Evolutionary conservation across 768 basidiomycete species (phyloP).

Genomic region (Mycena crocata): DNA sequence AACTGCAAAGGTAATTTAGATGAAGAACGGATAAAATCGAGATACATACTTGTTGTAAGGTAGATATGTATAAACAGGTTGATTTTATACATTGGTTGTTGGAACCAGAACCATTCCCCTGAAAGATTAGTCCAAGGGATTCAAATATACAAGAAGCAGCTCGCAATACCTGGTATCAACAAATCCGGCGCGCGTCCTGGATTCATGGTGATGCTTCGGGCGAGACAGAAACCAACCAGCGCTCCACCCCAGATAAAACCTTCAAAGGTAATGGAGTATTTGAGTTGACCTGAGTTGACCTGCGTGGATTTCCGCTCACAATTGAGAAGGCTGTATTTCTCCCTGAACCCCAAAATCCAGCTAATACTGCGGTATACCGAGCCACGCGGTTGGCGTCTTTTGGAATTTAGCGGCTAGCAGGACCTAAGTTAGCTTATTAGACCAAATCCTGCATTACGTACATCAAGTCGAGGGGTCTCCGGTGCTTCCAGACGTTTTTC

Average conservation of each 20-base stretch:
- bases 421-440: no score
- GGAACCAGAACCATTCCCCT: constrained; percentile 45
- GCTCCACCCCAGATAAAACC: constrained; percentile 43
- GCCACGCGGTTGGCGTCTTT: not conserved
- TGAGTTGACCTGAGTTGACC: no score
- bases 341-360: constrained; percentile 41
- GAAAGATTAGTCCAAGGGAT: not conserved
- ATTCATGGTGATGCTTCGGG: constrained; percentile 35
- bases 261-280: constrained; percentile 8
- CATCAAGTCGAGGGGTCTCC: not conserved
- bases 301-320: constrained; percentile 23
- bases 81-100: constrained; percentile 30
- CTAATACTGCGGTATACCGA: constrained; percentile 38
- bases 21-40: not conserved
- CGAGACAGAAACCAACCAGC: constrained; percentile 39
- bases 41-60: constrained; percentile 36
- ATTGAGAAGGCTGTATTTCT: constrained; percentile 36
- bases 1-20: constrained; percentile 24
- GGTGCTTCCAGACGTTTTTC: not conserved
- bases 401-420: not conserved
- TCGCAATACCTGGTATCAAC: constrained; percentile 2
- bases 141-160: not conserved
- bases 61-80: constrained; percentile 42
- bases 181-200: not conserved
- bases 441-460: no score